Evolutionary conservation across 2,329 filamentous ascomycete species (phyloP).

Genomic region (Diaporthe sp.): DNA sequence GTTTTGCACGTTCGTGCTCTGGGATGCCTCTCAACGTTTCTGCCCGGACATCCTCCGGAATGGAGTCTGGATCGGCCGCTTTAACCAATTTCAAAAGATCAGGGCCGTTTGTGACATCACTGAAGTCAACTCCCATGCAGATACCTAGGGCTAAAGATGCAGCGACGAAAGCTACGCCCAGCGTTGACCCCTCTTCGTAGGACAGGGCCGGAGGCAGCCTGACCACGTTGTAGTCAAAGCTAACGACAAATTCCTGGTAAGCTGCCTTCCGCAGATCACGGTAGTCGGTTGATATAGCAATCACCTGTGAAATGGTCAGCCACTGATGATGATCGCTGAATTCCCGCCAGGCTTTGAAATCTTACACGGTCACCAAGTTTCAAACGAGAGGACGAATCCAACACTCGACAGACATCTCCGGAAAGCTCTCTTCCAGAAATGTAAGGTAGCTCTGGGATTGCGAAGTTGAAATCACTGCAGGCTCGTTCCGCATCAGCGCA

Average conservation of each 20-base stretch:
- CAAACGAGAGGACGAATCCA: constrained; percentile 61
- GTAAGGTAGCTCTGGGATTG: constrained; percentile 76
- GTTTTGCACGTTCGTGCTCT: constrained; percentile 64
- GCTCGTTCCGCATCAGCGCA: not conserved
- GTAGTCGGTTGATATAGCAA: constrained; percentile 82
- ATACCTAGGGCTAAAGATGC: constrained; percentile 76
- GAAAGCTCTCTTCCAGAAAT: constrained; percentile 79
- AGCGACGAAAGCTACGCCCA: constrained; percentile 81
- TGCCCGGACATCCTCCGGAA: constrained; percentile 72
- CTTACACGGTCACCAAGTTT: constrained; percentile 67
- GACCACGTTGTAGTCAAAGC: constrained; percentile 75
- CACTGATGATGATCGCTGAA: not conserved
- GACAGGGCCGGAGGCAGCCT: constrained; percentile 68
- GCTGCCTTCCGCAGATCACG: constrained; percentile 79
- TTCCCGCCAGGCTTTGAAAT: not conserved
- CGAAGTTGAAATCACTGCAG: constrained; percentile 77
- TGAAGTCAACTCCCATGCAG: constrained; percentile 78
- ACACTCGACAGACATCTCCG: constrained; percentile 69
- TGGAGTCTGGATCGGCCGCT: constrained; percentile 56
- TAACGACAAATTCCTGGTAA: constrained; percentile 78
- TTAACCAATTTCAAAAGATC: constrained; percentile 69
- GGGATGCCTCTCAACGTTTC: constrained; percentile 73
- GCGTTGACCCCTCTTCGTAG: constrained; percentile 69
- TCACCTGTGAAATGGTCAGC: constrained; percentile 54
- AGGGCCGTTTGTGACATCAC: constrained; percentile 64